phyloP scores from a whole-genome alignment of 805 yeast genomes.

The Lachancea sp. region DNA sequence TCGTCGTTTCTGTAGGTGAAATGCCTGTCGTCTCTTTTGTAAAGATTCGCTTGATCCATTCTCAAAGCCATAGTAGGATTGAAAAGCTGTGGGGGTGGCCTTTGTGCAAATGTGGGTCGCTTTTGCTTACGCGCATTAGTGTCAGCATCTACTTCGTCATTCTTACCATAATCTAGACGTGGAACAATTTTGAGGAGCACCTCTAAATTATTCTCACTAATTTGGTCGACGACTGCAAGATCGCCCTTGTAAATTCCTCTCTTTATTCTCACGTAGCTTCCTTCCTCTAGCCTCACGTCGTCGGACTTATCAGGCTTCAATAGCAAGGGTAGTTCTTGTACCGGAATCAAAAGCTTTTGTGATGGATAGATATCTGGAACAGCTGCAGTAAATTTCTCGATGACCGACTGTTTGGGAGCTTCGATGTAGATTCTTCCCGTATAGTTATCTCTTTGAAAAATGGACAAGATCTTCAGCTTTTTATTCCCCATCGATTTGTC shows the following conservation, averaged over 20 bases:
- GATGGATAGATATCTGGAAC: slow-evolving; percentile 74
- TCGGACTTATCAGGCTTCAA: slow-evolving; percentile 83
- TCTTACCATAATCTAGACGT: slow-evolving; percentile 82
- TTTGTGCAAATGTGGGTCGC: slow-evolving; percentile 50
- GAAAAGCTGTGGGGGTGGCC: slow-evolving; percentile 83
- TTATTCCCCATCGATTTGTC: slow-evolving; percentile 56
- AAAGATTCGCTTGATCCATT: slow-evolving; percentile 68
- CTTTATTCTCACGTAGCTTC: slow-evolving; percentile 83
- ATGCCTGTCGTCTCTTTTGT: slow-evolving; percentile 56
- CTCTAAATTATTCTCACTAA: slow-evolving; percentile 91
- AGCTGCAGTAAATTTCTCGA: slow-evolving; percentile 81
- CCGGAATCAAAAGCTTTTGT: slow-evolving; percentile 83
- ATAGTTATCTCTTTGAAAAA: slow-evolving; percentile 90
- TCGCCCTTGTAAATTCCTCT: slow-evolving; percentile 92
- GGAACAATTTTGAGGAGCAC: slow-evolving; percentile 93
- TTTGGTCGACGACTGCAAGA: slow-evolving; percentile 84
- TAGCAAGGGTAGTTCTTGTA: slow-evolving; percentile 89
- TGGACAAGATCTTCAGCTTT: slow-evolving; percentile 80
- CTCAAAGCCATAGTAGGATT: slow-evolving; percentile 83
- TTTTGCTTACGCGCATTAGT: slow-evolving; percentile 44
- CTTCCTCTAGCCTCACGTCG: slow-evolving; percentile 84
- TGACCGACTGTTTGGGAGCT: slow-evolving; percentile 90
- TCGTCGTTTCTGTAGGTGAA: slow-evolving; percentile 82
- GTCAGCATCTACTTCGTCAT: slow-evolving; percentile 46
- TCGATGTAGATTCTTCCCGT: slow-evolving; percentile 89